Evolutionary conservation across 169 alveolate genomes (phyloP).

Genomic region (Hepatocystis sp.): DNA sequence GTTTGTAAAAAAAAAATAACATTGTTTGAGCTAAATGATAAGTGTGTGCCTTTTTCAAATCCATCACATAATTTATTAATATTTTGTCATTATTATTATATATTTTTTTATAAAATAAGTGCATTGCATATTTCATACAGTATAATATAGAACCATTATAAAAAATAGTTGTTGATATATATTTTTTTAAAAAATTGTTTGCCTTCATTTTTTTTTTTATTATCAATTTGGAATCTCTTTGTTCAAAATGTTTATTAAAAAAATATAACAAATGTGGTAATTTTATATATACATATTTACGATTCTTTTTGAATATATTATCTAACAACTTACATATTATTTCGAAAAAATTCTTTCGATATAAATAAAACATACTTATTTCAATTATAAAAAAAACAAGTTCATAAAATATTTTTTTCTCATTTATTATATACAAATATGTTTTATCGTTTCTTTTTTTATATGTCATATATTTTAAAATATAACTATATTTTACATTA

Average conservation of each 20-base stretch:
- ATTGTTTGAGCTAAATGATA: conserved; percentile 6
- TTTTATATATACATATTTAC: conserved; percentile 8
- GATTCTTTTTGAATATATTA: conserved; percentile 16
- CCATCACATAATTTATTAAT: too few species aligned
- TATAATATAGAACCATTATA: too few species aligned
- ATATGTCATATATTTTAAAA: too few species aligned
- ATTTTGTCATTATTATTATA: too few species aligned
- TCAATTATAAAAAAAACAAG: conserved; percentile 32
- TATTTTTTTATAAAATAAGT: too few species aligned
- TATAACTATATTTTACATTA: neutral
- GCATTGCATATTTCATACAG: too few species aligned
- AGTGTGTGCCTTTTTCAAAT: too few species aligned
- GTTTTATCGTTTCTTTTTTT: conserved; percentile 10
- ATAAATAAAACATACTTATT: conserved; percentile 19
- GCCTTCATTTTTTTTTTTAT: conserved; percentile 5
- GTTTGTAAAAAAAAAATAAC: conserved; percentile 13
- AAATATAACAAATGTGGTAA: conserved; percentile 6
- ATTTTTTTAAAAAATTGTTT: too few species aligned
- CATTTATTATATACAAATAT: too few species aligned
- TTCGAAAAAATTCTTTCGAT: conserved; percentile 19
- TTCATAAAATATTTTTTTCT: conserved; percentile 36
- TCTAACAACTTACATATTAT: conserved; percentile 22
- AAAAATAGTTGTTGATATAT: too few species aligned
- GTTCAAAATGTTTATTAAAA: conserved; percentile 14
- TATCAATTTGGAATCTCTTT: conserved; percentile 19